Percentiles rank a stretch among this genome's conserved stretches.
These are phyloP conservation scores for Colletotrichum sp. DNA, from an alignment of 2,329 filamentous ascomycete species.

Conservation along the genomic window DNA sequence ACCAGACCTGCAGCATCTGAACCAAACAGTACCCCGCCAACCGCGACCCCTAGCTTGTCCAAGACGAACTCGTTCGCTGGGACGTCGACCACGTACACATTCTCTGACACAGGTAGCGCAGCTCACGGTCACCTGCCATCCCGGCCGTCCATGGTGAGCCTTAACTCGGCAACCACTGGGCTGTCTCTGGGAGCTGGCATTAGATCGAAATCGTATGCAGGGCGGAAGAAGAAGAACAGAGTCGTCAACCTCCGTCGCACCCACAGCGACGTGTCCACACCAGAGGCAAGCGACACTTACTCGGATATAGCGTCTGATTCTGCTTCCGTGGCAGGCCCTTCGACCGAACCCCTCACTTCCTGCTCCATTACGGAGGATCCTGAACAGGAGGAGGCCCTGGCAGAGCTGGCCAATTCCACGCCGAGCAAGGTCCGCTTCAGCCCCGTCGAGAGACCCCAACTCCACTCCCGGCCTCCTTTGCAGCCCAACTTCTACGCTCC, in stretches of 20 bases:
- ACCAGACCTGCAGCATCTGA: conserved; percentile 77
- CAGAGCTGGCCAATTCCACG: conserved; percentile 20
- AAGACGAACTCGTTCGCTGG: conserved; percentile 69
- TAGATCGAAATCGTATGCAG: conserved; percentile 62
- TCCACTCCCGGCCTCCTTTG: conserved; percentile 34
- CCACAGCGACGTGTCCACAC: conserved; percentile 57
- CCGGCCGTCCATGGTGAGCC: conserved; percentile 69
- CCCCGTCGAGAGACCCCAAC: conserved; percentile 30
- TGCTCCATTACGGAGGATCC: conserved; percentile 65
- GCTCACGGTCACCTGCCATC: conserved; percentile 68
- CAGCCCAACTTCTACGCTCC: conserved; percentile 37
- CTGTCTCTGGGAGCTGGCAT: conserved; percentile 67
- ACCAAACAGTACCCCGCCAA: conserved; percentile 47
- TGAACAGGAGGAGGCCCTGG: conserved; percentile 47
- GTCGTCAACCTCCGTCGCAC: conserved; percentile 80
- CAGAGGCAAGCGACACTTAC: conserved; percentile 52
- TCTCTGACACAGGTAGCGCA: conserved; percentile 73
- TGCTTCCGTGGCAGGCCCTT: conserved; percentile 61
- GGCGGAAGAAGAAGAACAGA: conserved; percentile 81
- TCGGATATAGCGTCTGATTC: conserved; percentile 54
- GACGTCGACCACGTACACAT: conserved; percentile 71
- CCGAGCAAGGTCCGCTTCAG: conserved; percentile 49
- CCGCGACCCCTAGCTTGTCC: conserved; percentile 58
- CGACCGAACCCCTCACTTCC: conserved; percentile 65
- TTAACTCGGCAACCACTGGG: conserved; percentile 65